These are phyloP conservation scores for Cephaloascus albidus DNA, from an alignment of 805 yeast species.

Conservation along the genomic window DNA sequence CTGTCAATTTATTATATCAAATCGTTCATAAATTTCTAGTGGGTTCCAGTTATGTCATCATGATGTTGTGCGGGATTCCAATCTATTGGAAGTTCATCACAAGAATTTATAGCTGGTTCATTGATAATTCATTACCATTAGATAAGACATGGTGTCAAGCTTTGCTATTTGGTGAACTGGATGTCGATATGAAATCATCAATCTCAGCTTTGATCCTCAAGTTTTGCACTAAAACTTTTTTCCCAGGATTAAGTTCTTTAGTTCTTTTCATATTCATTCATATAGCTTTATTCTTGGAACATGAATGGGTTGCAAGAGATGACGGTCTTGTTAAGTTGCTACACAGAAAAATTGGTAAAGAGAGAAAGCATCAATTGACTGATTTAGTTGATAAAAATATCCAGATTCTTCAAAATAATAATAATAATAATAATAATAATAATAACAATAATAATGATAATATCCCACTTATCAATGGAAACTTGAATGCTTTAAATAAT, in stretches of 20 bases:
- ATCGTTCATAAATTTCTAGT: not conserved
- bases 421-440: slow-evolving; percentile 5
- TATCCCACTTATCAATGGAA: not conserved
- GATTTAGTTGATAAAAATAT: slow-evolving; percentile 19
- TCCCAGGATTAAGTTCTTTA: slow-evolving; percentile 29
- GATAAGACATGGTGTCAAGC: slow-evolving; percentile 19
- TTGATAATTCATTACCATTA: slow-evolving; percentile 43
- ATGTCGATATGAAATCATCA: not conserved
- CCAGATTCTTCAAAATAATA: slow-evolving; percentile 5
- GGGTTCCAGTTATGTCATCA: slow-evolving; percentile 16
- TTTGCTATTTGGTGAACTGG: slow-evolving; percentile 25
- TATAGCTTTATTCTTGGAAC: slow-evolving; percentile 43
- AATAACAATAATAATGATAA: not conserved
- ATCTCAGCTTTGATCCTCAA: slow-evolving; percentile 7
- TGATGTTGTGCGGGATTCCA: slow-evolving; percentile 46
- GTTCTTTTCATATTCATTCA: slow-evolving; percentile 28
- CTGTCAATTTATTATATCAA: slow-evolving; percentile 8
- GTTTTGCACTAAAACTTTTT: slow-evolving; percentile 21
- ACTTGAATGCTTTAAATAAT: too few species aligned
- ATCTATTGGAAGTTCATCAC: slow-evolving; percentile 46
- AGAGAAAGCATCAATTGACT: slow-evolving; percentile 29
- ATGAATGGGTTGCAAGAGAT: slow-evolving; percentile 66
- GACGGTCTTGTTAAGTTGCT: slow-evolving; percentile 57
- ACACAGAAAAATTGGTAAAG: slow-evolving; percentile 49
- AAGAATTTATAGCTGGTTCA: slow-evolving; percentile 42